Base-by-base conservation (phyloP, 257 asterid species). In the Pogostemon cablin region DNA sequence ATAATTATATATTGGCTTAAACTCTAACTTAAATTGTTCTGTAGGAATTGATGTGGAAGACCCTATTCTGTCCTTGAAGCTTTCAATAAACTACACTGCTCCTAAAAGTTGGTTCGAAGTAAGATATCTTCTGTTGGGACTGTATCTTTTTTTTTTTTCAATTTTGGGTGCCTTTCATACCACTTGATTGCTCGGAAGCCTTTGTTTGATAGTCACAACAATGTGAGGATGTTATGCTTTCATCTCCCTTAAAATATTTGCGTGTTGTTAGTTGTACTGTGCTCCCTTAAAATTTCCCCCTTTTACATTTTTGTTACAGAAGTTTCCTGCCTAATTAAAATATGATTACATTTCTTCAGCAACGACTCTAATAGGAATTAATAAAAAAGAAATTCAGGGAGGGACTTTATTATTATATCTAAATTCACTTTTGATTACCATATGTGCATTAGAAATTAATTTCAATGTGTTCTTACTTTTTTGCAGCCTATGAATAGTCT, bases 21-120 rank as follows among this genome's bases (percentile, higher is more conserved):
- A 49, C 34, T 72, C 76, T 75, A 54, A 74, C 71, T 54, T 65
- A 56, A 54, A 72, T 72, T 78, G 11, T 38, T 63, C 65, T 52
- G 72, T 78, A 95, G 99, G 98, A 95, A 77, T 95, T 69, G 99
- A 95, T 77, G 96, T 85, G 50, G 99, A 95, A 72, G 98, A 91
- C 80, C 91, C 97, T 65, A 72, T 88, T 73, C 67, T 95, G 61
- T 98, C 99, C 54, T 89, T 95, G 86, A 98, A 95, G 86, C 99
- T 98, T 42, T 86, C 93, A 52, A 82, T 91, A 78, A 90, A 95
- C 74, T 95, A 95, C 90, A 86, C 97, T 64, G 98, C 98, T 62
- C 99, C 99, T 10, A 98, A 95, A 98, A 95, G 83, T 74, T 95
- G 74, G 99, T 91, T 67, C 88, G 96, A 42, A 91, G 89, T 72